Conservation (phyloP, 345 rosid genomes). For the Eutrema japonicum region DNA sequence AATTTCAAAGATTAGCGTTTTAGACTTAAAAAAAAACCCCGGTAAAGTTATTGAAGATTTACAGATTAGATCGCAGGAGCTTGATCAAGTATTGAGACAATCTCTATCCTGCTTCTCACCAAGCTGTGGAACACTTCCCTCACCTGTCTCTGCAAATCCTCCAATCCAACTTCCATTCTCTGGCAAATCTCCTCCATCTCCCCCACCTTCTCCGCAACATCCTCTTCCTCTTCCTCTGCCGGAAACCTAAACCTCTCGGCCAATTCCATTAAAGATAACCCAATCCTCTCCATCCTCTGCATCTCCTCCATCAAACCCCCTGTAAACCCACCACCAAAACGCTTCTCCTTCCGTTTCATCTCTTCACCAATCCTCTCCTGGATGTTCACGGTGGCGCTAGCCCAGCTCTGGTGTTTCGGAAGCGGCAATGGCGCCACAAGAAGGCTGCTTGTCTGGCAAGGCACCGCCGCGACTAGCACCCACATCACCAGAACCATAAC, state of each 20-base stretch:
- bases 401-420: conserved; percentile 82
- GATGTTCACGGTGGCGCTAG: conserved; percentile 58
- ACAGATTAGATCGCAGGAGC: conserved; percentile 33
- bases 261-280: conserved; percentile 61
- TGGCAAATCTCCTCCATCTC: conserved; percentile 74
- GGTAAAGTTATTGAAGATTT: conserved; percentile 15
- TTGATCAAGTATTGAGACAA: conserved; percentile 63
- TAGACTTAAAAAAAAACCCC: conserved; percentile 12
- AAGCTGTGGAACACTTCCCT: conserved; percentile 87
- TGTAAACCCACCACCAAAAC: conserved; percentile 45
- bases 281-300: conserved; percentile 80
- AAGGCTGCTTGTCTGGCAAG: conserved; percentile 86
- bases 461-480: conserved; percentile 77
- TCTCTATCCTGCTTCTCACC: conserved; percentile 77
- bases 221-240: conserved; percentile 55
- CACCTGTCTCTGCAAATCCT: conserved; percentile 79
- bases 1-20: conserved; percentile 19
- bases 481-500: conserved; percentile 72
- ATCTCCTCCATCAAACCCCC: conserved; percentile 78
- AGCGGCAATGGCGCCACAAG: conserved; percentile 61
- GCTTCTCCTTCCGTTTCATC: conserved; percentile 93
- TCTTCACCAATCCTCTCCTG: conserved; percentile 89
- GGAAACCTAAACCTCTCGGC: conserved; percentile 70
- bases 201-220: conserved; percentile 54
- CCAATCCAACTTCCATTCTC: conserved; percentile 79